Conservation (phyloP, 306 rosid genomes). For the Dalbergia cochinchinensis region DNA sequence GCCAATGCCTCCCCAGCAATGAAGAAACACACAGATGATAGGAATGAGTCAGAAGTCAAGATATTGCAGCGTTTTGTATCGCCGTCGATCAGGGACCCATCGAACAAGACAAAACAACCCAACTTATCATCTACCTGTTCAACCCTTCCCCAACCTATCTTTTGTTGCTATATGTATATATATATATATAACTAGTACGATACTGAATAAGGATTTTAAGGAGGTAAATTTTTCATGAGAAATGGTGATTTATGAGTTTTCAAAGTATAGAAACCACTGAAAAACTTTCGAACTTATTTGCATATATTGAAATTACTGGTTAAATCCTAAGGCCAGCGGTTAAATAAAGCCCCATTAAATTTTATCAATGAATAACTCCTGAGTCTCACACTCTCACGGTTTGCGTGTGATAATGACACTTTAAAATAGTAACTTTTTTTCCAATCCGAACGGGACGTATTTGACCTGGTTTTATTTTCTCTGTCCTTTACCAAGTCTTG, state of each 20-base stretch:
- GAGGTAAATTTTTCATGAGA: too few relatives aligned
- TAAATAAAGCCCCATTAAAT: too few relatives aligned
- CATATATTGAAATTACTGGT: too few relatives aligned
- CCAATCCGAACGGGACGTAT: conserved; percentile 7
- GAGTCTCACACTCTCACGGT: conserved; percentile 24
- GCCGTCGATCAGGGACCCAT: not conserved
- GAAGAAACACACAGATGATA: not conserved
- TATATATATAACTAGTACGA: too few relatives aligned
- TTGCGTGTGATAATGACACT: not conserved
- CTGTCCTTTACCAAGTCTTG: not conserved
- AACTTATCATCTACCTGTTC: not conserved
- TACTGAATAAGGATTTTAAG: too few relatives aligned
- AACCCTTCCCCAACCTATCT: not conserved
- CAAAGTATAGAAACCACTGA: too few relatives aligned
- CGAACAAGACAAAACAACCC: not conserved
- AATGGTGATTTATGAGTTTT: too few relatives aligned
- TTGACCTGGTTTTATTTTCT: conserved; percentile 22
- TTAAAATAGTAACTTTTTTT: not conserved
- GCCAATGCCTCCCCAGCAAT: not conserved
- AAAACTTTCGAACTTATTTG: too few relatives aligned
- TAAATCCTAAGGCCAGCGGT: too few relatives aligned
- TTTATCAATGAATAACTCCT: too few relatives aligned
- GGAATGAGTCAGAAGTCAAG: conserved; percentile 35
- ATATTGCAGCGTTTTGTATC: conserved; percentile 6
- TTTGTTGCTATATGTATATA: too few relatives aligned